These are phyloP conservation scores for Magnusiomyces fungicola DNA, from an alignment of 1,139 yeast species.

Conservation along the genomic window DNA sequence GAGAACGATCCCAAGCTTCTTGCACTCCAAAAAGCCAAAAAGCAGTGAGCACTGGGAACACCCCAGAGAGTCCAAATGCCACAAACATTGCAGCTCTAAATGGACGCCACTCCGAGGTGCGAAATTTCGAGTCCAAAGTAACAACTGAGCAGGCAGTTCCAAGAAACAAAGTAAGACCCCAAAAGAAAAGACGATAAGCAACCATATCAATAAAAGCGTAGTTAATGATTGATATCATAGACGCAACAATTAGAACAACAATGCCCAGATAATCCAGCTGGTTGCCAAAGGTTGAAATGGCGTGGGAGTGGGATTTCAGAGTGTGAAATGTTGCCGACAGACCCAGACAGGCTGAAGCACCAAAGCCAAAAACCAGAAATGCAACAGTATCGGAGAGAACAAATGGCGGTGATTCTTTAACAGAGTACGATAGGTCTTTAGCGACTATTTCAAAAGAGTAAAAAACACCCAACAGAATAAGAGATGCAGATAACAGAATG, in stretches of 20 bases:
- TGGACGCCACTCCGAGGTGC: constrained; percentile 65
- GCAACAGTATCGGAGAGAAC: background rate
- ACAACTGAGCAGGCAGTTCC: constrained; percentile 59
- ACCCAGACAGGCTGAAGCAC: constrained; percentile 43
- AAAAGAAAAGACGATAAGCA: constrained; percentile 38
- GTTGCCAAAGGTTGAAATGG: constrained; percentile 59
- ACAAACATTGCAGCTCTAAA: constrained; percentile 74
- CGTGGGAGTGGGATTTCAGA: constrained; percentile 64
- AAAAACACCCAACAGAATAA: constrained; percentile 6
- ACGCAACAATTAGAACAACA: constrained; percentile 64
- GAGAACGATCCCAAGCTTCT: constrained; percentile 22
- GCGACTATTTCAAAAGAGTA: background rate
- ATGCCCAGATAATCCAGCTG: constrained; percentile 85
- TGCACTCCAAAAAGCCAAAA: background rate
- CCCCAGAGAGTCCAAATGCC: constrained; percentile 71
- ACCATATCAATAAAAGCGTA: constrained; percentile 57
- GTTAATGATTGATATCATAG: constrained; percentile 62
- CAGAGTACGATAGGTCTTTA: background rate
- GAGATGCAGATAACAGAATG: constrained; percentile 3
- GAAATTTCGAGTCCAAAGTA: constrained; percentile 59
- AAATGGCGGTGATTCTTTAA: background rate
- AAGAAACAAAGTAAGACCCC: constrained; percentile 43
- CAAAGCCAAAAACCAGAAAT: background rate
- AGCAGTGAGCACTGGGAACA: background rate
- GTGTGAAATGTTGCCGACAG: constrained; percentile 75